Evolutionary conservation across 306 rosid genomes (phyloP).

Genomic region (Sphenostylis stenocarpa): DNA sequence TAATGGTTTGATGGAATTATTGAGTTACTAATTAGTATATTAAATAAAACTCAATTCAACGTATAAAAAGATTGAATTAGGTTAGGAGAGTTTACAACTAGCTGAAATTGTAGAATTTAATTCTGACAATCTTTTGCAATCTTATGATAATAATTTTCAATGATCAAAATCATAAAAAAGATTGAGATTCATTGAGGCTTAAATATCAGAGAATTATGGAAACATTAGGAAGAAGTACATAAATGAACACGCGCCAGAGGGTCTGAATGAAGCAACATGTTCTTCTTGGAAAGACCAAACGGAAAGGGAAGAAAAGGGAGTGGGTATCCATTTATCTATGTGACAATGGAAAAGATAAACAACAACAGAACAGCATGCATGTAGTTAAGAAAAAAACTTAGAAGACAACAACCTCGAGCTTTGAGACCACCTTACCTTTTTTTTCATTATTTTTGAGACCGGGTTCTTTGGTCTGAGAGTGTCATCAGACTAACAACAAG

Average conservation of each 20-base stretch:
- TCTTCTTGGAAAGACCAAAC: not conserved
- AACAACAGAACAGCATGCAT: not conserved
- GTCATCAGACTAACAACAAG: too few species aligned
- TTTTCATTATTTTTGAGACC: too few species aligned
- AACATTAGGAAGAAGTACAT: not conserved
- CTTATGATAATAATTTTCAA: not conserved
- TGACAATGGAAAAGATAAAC: not conserved
- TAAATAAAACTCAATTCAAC: too few species aligned
- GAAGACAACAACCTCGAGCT: conserved; percentile 35
- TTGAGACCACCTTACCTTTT: conserved; percentile 28
- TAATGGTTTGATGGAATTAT: too few species aligned
- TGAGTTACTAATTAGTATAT: too few species aligned
- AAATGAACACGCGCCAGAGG: not conserved
- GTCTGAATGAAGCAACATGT: not conserved
- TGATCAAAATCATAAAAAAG: not conserved
- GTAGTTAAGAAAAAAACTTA: not conserved
- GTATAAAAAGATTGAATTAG: too few species aligned
- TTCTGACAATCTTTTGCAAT: not conserved
- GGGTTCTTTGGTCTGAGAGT: too few species aligned
- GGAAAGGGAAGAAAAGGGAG: not conserved
- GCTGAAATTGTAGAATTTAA: too few species aligned
- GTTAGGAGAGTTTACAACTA: too few species aligned
- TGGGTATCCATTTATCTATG: not conserved
- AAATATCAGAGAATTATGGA: not conserved
- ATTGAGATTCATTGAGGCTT: not conserved